Evolutionary conservation across 139 green algal genomes (phyloP).

Genomic region (Pleodorina starrii): DNA sequence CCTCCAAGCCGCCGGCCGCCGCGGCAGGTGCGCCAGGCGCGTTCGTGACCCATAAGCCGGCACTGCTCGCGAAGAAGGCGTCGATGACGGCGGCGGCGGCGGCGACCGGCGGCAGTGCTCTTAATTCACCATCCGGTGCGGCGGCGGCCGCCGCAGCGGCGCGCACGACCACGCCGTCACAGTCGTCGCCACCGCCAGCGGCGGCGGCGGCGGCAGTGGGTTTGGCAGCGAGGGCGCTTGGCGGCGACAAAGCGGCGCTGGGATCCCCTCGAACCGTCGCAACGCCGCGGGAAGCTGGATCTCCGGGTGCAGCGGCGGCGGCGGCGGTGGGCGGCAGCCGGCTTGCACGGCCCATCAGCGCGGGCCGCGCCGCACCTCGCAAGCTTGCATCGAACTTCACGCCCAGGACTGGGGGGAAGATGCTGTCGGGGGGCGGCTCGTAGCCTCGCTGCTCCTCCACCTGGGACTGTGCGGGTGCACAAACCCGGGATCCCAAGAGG

Average conservation of each 20-base stretch:
- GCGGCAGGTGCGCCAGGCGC: background rate
- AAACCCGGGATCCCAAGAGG: too few relatives aligned
- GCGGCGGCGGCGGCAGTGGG: background rate
- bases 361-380: background rate
- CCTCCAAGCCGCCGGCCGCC: background rate
- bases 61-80: conserved; percentile 12
- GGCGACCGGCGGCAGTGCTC: background rate
- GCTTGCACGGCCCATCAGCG: background rate
- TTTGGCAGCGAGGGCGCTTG: background rate
- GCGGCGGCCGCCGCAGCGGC: background rate
- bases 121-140: background rate
- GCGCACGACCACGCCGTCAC: too few relatives aligned
- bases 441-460: background rate
- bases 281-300: background rate
- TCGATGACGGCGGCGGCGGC: background rate
- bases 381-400: background rate
- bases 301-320: background rate
- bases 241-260: background rate
- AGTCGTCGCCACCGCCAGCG: too few relatives aligned
- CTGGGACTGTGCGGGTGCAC: too few relatives aligned
- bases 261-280: background rate
- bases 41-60: conserved; percentile 21
- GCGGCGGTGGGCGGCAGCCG: background rate
- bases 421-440: conserved; percentile 8
- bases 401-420: conserved; percentile 27